phyloP scores from a whole-genome alignment of 164 flowering plant species.

The Hamamelis virginiana region DNA sequence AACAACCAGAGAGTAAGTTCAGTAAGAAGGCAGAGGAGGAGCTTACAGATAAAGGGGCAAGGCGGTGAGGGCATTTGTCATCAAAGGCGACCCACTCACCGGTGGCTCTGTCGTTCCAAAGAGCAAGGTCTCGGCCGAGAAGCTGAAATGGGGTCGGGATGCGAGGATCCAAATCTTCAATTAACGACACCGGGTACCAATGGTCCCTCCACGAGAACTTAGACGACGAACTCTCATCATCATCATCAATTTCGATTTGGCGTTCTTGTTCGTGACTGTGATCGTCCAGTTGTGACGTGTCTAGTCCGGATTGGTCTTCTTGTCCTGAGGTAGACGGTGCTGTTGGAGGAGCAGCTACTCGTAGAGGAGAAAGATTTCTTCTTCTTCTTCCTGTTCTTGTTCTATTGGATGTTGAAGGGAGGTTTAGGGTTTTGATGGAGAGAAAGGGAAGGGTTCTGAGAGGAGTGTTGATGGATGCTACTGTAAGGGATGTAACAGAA shows the following conservation, averaged over 20 bases:
- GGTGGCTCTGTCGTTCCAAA: constrained; percentile 67
- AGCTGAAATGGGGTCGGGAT: constrained; percentile 89
- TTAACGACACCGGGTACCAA: constrained; percentile 92
- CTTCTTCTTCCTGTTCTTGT: not conserved
- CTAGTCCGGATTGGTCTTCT: not conserved
- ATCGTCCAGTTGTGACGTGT: constrained; percentile 3
- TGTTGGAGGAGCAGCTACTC: constrained; percentile 61
- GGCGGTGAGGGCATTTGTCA: constrained; percentile 92
- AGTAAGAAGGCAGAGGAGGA: not conserved
- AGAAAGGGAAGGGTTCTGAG: constrained; percentile 2
- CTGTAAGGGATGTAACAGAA: constrained; percentile 5
- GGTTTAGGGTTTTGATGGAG: constrained; percentile 12
- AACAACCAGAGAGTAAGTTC: not conserved
- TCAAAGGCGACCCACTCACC: constrained; percentile 85
- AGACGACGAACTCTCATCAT: constrained; percentile 31
- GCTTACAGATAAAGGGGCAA: constrained; percentile 89
- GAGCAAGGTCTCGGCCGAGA: constrained; percentile 79
- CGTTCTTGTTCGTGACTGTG: constrained; percentile 4
- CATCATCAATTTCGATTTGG: constrained; percentile 16
- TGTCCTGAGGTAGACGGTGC: constrained; percentile 23
- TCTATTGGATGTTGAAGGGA: not conserved
- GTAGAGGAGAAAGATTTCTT: constrained; percentile 21
- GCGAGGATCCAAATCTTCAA: constrained; percentile 78
- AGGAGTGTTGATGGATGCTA: not conserved
- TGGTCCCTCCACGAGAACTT: constrained; percentile 90